Evolutionary conservation across 768 basidiomycete species (phyloP).

Genomic region (Macrolepiota dolichaula): DNA sequence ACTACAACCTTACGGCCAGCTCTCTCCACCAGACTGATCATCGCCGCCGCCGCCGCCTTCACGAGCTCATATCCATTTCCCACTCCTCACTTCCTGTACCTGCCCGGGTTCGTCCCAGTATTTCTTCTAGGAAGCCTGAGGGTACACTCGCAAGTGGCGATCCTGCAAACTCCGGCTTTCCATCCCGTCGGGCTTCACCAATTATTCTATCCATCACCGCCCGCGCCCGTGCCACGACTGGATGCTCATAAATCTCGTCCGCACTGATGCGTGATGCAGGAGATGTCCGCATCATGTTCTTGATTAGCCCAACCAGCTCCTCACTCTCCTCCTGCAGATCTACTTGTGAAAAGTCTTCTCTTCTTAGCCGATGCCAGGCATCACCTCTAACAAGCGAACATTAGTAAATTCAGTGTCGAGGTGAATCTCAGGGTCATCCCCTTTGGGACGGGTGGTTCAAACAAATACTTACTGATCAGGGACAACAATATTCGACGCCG

Average conservation of each 20-base stretch:
- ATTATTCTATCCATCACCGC: slow-evolving; percentile 56
- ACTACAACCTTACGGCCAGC: background rate
- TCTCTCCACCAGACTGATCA: background rate
- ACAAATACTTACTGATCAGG: slow-evolving; percentile 82
- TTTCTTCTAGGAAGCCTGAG: slow-evolving; percentile 60
- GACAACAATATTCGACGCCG: slow-evolving; percentile 92
- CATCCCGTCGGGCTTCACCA: slow-evolving; percentile 29
- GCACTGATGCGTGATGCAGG: slow-evolving; percentile 58
- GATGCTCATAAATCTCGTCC: slow-evolving; percentile 54
- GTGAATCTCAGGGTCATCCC: slow-evolving; percentile 8
- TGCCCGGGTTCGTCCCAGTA: slow-evolving; percentile 37
- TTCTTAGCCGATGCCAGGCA: slow-evolving; percentile 89
- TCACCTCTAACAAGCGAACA: slow-evolving; percentile 62
- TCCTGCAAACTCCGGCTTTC: slow-evolving; percentile 44
- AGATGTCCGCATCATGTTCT: slow-evolving; percentile 74
- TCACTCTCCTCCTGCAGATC: slow-evolving; percentile 62
- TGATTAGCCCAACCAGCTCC: slow-evolving; percentile 65
- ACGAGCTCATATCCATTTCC: slow-evolving; percentile 25
- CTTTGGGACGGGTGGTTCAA: slow-evolving; percentile 5
- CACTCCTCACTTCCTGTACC: slow-evolving; percentile 30
- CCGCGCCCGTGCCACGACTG: slow-evolving; percentile 62
- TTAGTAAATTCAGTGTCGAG: slow-evolving; percentile 22
- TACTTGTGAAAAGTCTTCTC: slow-evolving; percentile 88
- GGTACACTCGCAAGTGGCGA: slow-evolving; percentile 62
- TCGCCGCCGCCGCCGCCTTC: slow-evolving; percentile 1